These are phyloP conservation scores for Phytophthora brassicae DNA, from an alignment of 352 stramenopile species.

Conservation along the genomic window DNA sequence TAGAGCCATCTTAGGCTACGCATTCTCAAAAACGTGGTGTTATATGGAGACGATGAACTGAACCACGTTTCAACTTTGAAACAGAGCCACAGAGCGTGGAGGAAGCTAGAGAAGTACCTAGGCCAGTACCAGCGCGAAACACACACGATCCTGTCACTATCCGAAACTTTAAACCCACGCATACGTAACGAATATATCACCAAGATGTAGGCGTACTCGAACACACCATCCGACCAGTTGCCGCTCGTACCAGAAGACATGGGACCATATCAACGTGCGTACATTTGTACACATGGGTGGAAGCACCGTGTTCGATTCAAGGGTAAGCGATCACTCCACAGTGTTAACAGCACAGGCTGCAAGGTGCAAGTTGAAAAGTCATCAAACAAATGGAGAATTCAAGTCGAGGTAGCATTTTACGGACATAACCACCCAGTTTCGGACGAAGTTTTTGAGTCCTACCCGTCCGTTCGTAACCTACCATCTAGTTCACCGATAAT, in stretches of 20 bases:
- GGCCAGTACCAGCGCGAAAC: not conserved
- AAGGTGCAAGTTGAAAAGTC: not conserved
- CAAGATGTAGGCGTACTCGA: not conserved
- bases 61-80: not conserved
- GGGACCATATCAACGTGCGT: conserved; percentile 7
- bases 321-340: not conserved
- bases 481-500: not conserved
- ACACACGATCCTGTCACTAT: not conserved
- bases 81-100: not conserved
- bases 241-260: not conserved
- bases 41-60: not conserved
- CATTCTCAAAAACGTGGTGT: not conserved
- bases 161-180: not conserved
- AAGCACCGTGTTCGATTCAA: not conserved
- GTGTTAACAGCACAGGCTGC: not conserved
- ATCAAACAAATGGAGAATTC: not conserved
- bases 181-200: not conserved
- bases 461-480: not conserved
- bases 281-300: conserved; percentile 17
- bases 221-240: not conserved
- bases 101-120: not conserved
- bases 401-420: not conserved
- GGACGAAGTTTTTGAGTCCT: not conserved
- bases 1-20: not conserved
- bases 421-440: not conserved